Evolutionary conservation across 305 asterid species (phyloP).

Genomic region (Fraxinus velutina): DNA sequence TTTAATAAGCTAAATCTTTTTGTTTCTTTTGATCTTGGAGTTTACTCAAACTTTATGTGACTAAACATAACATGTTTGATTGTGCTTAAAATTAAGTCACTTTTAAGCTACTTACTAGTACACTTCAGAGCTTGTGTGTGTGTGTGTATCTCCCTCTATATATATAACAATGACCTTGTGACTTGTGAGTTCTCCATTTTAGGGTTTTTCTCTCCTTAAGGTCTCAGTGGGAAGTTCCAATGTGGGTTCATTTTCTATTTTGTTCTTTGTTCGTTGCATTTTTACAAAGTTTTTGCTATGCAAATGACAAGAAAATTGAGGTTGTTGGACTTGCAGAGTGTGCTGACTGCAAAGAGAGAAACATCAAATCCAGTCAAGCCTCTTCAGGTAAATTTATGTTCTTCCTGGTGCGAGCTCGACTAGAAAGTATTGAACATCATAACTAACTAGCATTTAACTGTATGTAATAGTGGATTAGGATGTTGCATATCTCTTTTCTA

Average conservation of each 20-base stretch:
- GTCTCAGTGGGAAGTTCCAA: slow-evolving; percentile 4
- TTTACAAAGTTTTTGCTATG: slow-evolving; percentile 44
- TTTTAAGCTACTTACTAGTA: neutral
- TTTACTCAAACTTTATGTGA: neutral
- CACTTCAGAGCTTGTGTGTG: neutral
- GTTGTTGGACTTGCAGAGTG: slow-evolving; percentile 59
- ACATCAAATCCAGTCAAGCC: slow-evolving; percentile 31
- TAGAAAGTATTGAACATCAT: neutral
- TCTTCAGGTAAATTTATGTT: slow-evolving; percentile 26
- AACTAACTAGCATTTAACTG: neutral
- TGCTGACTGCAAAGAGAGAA: slow-evolving; percentile 42
- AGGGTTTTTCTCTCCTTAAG: slow-evolving; percentile 25
- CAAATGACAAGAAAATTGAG: slow-evolving; percentile 43
- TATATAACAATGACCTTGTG: neutral
- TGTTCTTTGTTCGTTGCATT: slow-evolving; percentile 40
- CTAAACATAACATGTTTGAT: neutral
- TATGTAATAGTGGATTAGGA: neutral
- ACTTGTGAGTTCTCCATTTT: neutral
- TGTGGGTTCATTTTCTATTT: slow-evolving; percentile 49
- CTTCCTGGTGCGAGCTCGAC: neutral
- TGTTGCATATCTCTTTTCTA: neutral
- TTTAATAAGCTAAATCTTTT: slow-evolving; percentile 23
- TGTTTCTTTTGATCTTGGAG: neutral
- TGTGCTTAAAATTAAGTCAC: neutral
- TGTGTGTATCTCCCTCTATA: neutral